Base-by-base conservation (phyloP, 768 basidiomycete genomes). In the Trametes cingulata region DNA sequence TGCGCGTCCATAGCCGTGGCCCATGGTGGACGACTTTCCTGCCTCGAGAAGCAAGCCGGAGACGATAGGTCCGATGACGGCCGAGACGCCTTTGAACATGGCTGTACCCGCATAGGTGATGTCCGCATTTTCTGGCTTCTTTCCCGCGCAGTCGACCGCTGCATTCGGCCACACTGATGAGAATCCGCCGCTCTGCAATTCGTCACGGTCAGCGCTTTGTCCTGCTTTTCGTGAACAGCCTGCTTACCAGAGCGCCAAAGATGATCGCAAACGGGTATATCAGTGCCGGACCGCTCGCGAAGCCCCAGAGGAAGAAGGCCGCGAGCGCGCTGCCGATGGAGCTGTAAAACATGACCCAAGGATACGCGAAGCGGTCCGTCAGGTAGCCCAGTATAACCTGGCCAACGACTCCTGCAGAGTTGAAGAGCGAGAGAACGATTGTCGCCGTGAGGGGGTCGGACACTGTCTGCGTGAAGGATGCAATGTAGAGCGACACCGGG, bases 401-500 rank as follows among this genome's bases (percentile, higher is more conserved):
- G 27, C 69, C 66, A 41, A 66, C 52, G 57, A 67, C 65, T 20
- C 61, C 64, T 4, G 66, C 48, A 15, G 63, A 62, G 52, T 68
- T 70, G 66, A 68, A 70, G 40, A 67, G 55, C 17, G 67, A 65
- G 33, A 70, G 63, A 5, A 60, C 69, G 53, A 67, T 42, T 5
- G 67, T 66, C 10, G 67, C 67, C 19, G 64, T 62, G 12, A 66
- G 61, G 35, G 64, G 66, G 10, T 66, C 66, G 9, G 64, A 51
- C 15, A 67, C 56, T 14, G 60, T 39, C 24, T 61, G 64, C n/a
- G 62, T 56, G 63, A 68, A 70, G 4, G 64, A 46, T n/a, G 69
- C 64, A 29, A 67, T 68, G 55, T 70, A 68, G n/a, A 68, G 63
- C 39, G 67, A 70, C 10, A 65, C 69, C 22, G 66, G 65, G 62